Base-by-base conservation (phyloP, 148 eudicot species). In the Chenopodium suecicum region DNA sequence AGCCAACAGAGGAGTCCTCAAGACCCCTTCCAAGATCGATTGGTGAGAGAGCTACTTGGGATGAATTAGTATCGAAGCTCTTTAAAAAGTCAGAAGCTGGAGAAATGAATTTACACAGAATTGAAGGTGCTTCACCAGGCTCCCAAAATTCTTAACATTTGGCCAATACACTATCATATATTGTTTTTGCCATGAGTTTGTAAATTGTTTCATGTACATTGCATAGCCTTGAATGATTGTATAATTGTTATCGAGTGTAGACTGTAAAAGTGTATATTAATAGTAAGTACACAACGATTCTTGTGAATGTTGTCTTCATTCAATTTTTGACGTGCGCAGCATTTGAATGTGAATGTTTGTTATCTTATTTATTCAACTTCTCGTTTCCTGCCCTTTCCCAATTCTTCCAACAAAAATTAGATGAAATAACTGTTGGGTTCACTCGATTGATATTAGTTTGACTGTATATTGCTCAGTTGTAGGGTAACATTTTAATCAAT, bases 11-110 rank as follows among this genome's bases (percentile, higher is more conserved):
- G 63, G 85, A 74, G 52, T 41, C 82, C 62, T 22, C 74, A 0
- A 72, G 67, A 52, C 11, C 63, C 54, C 58, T 58, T 23, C 67
- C 71, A 4, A 86, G 62, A 56, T 75, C 87, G 52, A 32, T 67
- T 69, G 74, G 74, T 29, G 82, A 79, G 14, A 86, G 82, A 73
- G 80, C 92, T 52, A 91, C 90, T 56, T 92, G 98, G 97, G 82
- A 92, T 73, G 86, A 90, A 64, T 82, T 91, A 77, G 92, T 89
- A 76, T 86, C 86, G 69, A 91, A 82, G 85, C 91, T 91, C 7
- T 86, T 90, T 19, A 86, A 84, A 79, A 87, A 67, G 77, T 77
- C 87, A 3, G 87, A 87, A 66, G 76, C 86, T 7, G 89, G 85
- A 44, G 82, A 87, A 41, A 52, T 87, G 67, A 41, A 66, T 34